Percentiles rank a stretch among this genome's conserved stretches.
Conservation (phyloP, 73 alveolate genomes). For the Tetrahymena borealis region DNA sequence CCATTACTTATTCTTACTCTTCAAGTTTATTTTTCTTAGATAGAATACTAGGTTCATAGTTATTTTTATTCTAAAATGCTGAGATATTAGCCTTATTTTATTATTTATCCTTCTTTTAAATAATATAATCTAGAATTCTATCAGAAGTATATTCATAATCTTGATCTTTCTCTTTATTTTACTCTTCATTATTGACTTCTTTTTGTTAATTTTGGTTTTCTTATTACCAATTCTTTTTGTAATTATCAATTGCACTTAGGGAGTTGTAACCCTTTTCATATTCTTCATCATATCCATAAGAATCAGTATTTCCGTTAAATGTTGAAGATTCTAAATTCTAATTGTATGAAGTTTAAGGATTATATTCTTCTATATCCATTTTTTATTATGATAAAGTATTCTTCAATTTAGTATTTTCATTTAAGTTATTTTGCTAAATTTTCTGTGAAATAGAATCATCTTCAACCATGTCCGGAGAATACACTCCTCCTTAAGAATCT, state of each 20-base stretch:
- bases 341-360: neutral
- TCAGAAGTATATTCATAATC: neutral
- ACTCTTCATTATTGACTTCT: too few relatives aligned
- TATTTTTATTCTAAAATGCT: neutral
- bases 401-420: too few relatives aligned
- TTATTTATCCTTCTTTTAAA: too few relatives aligned
- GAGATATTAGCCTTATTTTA: neutral
- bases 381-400: too few relatives aligned
- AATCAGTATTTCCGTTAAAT: neutral
- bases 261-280: neutral
- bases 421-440: too few relatives aligned
- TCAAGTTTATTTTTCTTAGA: neutral
- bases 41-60: neutral
- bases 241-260: neutral
- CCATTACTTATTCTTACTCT: neutral
- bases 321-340: neutral
- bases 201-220: neutral
- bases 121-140: neutral
- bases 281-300: neutral
- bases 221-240: neutral
- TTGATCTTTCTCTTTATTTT: neutral
- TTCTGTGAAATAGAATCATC: too few relatives aligned
- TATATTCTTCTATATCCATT: neutral
- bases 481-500: neutral
- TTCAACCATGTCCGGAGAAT: neutral